These are phyloP conservation scores for Didymella arachidicola DNA, from an alignment of 2,329 filamentous ascomycete species.

Conservation along the genomic window DNA sequence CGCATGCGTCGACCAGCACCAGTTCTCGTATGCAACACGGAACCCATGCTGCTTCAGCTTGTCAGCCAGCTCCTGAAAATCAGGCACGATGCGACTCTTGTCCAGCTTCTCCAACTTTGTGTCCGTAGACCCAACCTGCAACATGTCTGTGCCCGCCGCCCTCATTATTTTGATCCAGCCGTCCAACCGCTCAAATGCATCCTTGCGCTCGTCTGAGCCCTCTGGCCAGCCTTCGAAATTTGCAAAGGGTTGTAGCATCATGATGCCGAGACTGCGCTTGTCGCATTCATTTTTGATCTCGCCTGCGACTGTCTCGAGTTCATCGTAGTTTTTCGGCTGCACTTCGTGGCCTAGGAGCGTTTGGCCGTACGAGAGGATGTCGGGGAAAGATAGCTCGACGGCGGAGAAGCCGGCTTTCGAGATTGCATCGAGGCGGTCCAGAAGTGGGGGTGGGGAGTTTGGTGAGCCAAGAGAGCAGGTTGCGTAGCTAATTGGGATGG, in stretches of 20 bases:
- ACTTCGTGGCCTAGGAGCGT: constrained; percentile 61
- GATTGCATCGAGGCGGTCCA: constrained; percentile 68
- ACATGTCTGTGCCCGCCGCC: constrained; percentile 71
- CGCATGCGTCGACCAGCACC: constrained; percentile 79
- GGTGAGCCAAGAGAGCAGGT: constrained; percentile 62
- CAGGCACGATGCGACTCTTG: constrained; percentile 62
- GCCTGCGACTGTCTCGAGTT: constrained; percentile 62
- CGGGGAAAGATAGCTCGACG: constrained; percentile 78
- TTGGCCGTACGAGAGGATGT: constrained; percentile 70
- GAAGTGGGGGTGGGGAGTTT: constrained; percentile 58
- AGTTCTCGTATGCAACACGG: constrained; percentile 79
- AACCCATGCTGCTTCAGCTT: constrained; percentile 65
- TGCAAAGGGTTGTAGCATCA: constrained; percentile 78
- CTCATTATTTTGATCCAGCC: constrained; percentile 78
- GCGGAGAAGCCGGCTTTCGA: constrained; percentile 70
- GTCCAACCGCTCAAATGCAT: constrained; percentile 68
- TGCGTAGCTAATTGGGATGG: constrained; percentile 62
- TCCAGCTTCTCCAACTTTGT: constrained; percentile 63
- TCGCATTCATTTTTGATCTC: constrained; percentile 64
- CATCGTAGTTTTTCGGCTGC: constrained; percentile 65
- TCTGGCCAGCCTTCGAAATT: constrained; percentile 79
- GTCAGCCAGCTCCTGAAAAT: constrained; percentile 65
- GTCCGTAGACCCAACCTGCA: constrained; percentile 73
- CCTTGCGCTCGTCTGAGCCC: constrained; percentile 64
- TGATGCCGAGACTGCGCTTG: constrained; percentile 64